phyloP scores from a whole-genome alignment of 306 rosid genomes.

The Lathyrus aphaca region DNA sequence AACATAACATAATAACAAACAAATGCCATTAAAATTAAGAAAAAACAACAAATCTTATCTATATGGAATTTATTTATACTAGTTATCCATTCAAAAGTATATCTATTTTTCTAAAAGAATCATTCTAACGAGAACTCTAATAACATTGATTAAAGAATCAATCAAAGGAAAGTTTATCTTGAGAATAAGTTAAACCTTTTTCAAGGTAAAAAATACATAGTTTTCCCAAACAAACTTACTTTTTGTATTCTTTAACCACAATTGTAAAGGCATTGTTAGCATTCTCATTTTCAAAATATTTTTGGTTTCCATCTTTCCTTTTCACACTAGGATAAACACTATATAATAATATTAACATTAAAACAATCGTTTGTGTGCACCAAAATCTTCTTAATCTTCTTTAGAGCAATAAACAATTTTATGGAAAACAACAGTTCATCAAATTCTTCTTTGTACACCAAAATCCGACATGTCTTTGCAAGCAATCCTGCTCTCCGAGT shows the following conservation, averaged over 20 bases:
- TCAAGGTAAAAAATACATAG: background rate
- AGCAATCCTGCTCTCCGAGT: no score
- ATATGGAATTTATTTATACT: background rate
- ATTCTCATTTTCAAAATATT: constrained; percentile 9
- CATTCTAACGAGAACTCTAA: no score
- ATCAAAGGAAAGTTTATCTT: background rate
- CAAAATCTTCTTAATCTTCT: background rate
- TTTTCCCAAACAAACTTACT: constrained; percentile 4
- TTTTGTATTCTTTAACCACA: background rate
- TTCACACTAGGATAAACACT: constrained; percentile 33
- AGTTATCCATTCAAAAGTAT: no score
- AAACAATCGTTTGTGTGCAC: constrained; percentile 23
- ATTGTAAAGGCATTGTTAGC: background rate
- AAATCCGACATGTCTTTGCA: constrained; percentile 50
- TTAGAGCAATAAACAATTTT: background rate
- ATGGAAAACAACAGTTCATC: constrained; percentile 54
- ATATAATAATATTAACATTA: constrained; percentile 32
- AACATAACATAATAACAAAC: background rate
- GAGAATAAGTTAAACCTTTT: background rate
- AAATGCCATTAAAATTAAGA: constrained; percentile 32
- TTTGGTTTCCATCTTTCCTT: constrained; percentile 14
- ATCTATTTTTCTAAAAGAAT: no score
- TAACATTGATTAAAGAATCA: background rate
- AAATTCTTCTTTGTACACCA: constrained; percentile 45
- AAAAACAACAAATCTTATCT: constrained; percentile 45